Percentiles rank a stretch among this genome's conserved stretches.
Conservation (phyloP, 305 asterid genomes). For the Ruellia speciosa region DNA sequence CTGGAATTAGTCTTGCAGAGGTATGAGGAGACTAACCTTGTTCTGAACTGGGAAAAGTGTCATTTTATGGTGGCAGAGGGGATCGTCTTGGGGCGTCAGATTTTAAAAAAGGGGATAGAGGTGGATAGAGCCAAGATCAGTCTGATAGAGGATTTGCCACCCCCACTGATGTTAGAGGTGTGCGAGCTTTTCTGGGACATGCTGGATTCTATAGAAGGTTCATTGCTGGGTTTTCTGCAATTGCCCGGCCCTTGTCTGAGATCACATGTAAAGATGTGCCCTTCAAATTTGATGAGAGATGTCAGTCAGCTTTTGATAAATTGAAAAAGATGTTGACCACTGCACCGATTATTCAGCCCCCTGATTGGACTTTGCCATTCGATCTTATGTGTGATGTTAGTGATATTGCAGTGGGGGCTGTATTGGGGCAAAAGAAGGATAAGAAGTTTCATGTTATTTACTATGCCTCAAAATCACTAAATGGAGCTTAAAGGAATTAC, state of each 20-base stretch:
- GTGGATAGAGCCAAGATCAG: neutral
- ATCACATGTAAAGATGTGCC: neutral
- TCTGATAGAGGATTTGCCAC: neutral
- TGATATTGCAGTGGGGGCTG: neutral
- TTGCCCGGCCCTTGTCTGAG: neutral
- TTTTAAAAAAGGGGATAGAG: neutral
- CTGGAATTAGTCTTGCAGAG: neutral
- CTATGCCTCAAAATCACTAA: neutral
- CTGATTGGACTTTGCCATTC: neutral
- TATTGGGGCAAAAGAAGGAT: neutral
- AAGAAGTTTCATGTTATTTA: neutral
- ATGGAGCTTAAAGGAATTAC: neutral
- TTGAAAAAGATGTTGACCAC: neutral
- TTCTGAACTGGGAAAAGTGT: neutral
- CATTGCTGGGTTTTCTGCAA: neutral
- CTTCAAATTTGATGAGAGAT: neutral
- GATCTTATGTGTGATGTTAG: neutral
- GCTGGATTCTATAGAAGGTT: neutral
- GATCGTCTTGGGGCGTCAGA: neutral
- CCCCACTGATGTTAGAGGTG: neutral
- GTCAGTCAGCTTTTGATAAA: neutral
- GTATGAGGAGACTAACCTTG: neutral
- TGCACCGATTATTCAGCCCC: neutral
- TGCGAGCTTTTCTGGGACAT: neutral
- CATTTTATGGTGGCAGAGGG: neutral